phyloP scores from a whole-genome alignment of 306 rosid species.

The Malus sieversii region DNA sequence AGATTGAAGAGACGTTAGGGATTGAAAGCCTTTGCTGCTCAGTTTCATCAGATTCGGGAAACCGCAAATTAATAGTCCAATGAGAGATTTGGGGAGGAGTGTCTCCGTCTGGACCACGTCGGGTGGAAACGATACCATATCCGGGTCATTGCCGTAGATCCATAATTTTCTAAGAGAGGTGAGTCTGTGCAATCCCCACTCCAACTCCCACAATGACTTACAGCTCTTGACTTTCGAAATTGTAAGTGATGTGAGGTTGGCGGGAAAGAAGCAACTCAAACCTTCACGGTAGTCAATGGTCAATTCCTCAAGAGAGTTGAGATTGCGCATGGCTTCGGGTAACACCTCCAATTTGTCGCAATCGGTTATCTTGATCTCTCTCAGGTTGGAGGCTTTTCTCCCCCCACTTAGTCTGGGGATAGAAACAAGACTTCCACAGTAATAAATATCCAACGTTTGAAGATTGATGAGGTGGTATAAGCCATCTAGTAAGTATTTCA shows the following conservation, averaged over 20 bases:
- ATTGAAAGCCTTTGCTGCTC: not conserved
- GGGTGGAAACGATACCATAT: not conserved
- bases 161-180: not conserved
- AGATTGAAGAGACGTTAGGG: constrained; percentile 12
- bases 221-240: not conserved
- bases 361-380: accelerated
- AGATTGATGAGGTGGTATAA: not conserved
- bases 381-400: too few species aligned
- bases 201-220: not conserved
- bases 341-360: constrained; percentile 2
- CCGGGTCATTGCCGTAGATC: not conserved
- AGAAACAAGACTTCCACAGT: not conserved
- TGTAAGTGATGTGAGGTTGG: constrained; percentile 6
- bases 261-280: not conserved
- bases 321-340: not conserved
- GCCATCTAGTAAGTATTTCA: not conserved
- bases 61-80: accelerated
- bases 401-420: not conserved
- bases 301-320: constrained; percentile 10
- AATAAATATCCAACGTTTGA: not conserved
- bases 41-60: constrained; percentile 9
- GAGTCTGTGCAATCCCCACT: constrained; percentile 13
- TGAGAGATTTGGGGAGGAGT: constrained; percentile 11
- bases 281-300: not conserved
- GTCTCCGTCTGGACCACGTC: not conserved